phyloP scores from a whole-genome alignment of 352 stramenopile genomes.

The Achlya hypogyna region DNA sequence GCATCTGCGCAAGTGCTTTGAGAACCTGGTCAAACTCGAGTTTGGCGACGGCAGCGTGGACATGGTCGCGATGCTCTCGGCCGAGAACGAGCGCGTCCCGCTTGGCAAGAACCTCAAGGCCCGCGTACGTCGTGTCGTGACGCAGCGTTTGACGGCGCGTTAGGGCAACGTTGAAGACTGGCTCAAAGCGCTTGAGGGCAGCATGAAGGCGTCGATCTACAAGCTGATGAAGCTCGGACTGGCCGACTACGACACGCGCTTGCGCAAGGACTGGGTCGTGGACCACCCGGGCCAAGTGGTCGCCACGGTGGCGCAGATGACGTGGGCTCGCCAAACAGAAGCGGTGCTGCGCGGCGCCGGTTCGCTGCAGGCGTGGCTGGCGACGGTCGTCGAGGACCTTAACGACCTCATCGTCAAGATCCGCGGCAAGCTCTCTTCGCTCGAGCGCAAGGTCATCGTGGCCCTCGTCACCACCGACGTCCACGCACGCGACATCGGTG shows the following conservation, averaged over 20 bases:
- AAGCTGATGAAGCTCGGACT: conserved; percentile 88
- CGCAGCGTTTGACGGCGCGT: conserved; percentile 3
- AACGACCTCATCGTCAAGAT: conserved; percentile 91
- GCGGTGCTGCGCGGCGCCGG: conserved; percentile 31
- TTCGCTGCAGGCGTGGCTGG: conserved; percentile 59
- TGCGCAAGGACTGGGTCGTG: conserved; percentile 77
- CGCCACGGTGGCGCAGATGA: conserved; percentile 90
- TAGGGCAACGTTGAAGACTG: conserved; percentile 79
- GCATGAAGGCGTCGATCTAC: conserved; percentile 89
- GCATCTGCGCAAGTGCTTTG: conserved; percentile 92
- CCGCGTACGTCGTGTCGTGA: conserved; percentile 28
- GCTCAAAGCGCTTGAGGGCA: conserved; percentile 80
- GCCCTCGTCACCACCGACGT: conserved; percentile 90
- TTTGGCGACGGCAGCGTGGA: conserved; percentile 85
- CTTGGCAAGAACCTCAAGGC: conserved; percentile 91
- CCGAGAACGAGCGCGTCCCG: conserved; percentile 80
- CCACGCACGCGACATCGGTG: conserved; percentile 80
- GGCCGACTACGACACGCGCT: conserved; percentile 83
- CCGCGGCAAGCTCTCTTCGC: conserved; percentile 72
- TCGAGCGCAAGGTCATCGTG: conserved; percentile 90
- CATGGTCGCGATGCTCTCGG: conserved; percentile 90
- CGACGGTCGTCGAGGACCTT: conserved; percentile 71
- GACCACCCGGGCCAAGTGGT: conserved; percentile 90
- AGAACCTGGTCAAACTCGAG: conserved; percentile 77
- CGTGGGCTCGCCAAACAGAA: conserved; percentile 86